These are phyloP conservation scores for Brassica hybrid DNA, from an alignment of 441 rosid species.

Conservation along the genomic window DNA sequence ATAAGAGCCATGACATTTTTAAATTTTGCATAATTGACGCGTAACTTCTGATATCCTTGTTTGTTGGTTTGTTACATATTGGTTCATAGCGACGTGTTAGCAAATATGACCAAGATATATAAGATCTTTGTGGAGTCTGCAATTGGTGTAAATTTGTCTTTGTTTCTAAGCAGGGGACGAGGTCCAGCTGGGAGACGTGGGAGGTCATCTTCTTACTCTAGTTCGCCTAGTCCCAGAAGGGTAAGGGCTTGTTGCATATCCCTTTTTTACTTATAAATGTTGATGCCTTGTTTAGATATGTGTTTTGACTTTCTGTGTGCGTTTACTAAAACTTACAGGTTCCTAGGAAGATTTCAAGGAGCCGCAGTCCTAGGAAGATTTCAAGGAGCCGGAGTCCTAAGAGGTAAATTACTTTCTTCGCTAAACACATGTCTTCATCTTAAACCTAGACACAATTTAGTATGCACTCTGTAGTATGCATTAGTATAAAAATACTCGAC, in stretches of 20 bases:
- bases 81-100: constrained; percentile 2
- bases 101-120: not conserved
- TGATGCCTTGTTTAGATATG: constrained; percentile 9
- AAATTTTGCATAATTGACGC: not conserved
- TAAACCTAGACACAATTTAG: not conserved
- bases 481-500: not conserved
- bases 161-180: constrained; percentile 40
- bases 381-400: constrained; percentile 1
- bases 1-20: not conserved
- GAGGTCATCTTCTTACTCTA: constrained; percentile 48
- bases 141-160: constrained; percentile 15
- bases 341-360: constrained; percentile 42
- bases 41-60: not conserved
- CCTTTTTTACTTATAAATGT: not conserved
- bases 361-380: constrained; percentile 43
- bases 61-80: not conserved
- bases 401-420: constrained; percentile 32
- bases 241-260: constrained; percentile 26
- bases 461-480: constrained; percentile 9
- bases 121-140: not conserved
- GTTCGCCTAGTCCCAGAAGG: constrained; percentile 47
- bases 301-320: constrained; percentile 17
- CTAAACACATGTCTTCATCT: not conserved
- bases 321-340: constrained; percentile 29
- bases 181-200: constrained; percentile 49